Evolutionary conservation across 345 rosid species (phyloP), one percentile per base, ranked within the genome.

Genomic region (Sonneratia caseolaris): DNA sequence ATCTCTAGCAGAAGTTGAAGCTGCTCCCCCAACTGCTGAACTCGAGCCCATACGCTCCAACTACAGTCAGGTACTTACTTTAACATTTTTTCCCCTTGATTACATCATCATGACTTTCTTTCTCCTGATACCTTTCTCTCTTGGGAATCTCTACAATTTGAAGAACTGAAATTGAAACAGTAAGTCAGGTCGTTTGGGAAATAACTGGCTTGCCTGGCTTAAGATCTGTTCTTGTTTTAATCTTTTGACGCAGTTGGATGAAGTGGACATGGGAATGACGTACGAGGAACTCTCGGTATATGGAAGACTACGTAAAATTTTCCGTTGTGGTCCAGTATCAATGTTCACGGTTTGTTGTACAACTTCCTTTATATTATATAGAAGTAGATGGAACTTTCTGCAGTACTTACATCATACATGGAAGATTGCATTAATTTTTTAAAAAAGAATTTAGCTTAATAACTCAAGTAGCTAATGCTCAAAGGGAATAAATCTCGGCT

Each of bases 21-120:
- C 96, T 72, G 98, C 98, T 78, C 99, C 99, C 55, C 99, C 99
- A 45, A 90, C 99, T 27, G 99, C 98, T 37, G 98, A 93, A 78
- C 82, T 91, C 68, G 98, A 93, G 86, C 98, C 98, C 8, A 91
- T 89, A 70, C 97, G 96, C 74, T 84, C 93, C n/a, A 80, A 91
- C 84, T 91, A 93, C 77, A 83, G 85, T 79, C 98, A 93, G 88
- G 98, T 93, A 71, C 67, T 16, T 49, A 19, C 36, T 62, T 47
- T 47, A 2, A 8, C 15, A 2, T 47, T 47, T 47, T 9, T 13
- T 13, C 6, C 32, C 10, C 43, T 27, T 18, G 2, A 9, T 48
- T 27, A 5, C 1, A 69, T 57, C 7, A 7, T 7, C 10, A 48
- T n/a, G 40, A 32, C 7, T 45, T 47, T 10, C 7, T 45, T 47